phyloP scores from a whole-genome alignment of 2,329 filamentous ascomycete genomes.

The Colletotrichum aenigma region DNA sequence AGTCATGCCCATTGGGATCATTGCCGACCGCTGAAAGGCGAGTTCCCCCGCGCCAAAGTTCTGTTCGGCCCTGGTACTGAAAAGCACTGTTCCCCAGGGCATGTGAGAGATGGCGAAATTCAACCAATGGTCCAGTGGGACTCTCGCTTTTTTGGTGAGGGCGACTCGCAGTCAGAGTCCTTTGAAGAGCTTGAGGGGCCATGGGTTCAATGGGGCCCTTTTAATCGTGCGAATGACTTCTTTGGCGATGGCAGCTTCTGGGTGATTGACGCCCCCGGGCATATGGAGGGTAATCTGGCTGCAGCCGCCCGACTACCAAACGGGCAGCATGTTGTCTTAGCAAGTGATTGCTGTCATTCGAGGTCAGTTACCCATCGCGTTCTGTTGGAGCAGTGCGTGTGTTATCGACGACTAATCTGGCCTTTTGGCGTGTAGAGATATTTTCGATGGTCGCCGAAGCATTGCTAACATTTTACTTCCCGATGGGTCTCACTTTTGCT shows the following conservation, averaged over 20 bases:
- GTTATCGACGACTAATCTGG: too few species aligned
- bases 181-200: neutral
- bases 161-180: neutral
- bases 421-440: too few species aligned
- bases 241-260: neutral
- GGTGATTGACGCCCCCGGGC: neutral
- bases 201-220: neutral
- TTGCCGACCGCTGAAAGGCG: neutral
- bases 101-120: neutral
- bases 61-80: neutral
- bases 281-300: neutral
- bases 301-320: neutral
- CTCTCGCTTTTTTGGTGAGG: neutral
- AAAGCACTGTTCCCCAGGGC: neutral
- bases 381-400: too few species aligned
- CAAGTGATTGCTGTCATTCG: neutral
- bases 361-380: neutral
- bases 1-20: neutral
- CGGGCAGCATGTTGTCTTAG: neutral
- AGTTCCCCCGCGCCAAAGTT: neutral
- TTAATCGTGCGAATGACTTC: neutral
- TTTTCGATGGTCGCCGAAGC: neutral
- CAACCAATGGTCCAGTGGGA: neutral
- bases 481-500: neutral
- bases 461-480: neutral